Conservation (phyloP, 805 yeast genomes). For the Pichia exigua region DNA sequence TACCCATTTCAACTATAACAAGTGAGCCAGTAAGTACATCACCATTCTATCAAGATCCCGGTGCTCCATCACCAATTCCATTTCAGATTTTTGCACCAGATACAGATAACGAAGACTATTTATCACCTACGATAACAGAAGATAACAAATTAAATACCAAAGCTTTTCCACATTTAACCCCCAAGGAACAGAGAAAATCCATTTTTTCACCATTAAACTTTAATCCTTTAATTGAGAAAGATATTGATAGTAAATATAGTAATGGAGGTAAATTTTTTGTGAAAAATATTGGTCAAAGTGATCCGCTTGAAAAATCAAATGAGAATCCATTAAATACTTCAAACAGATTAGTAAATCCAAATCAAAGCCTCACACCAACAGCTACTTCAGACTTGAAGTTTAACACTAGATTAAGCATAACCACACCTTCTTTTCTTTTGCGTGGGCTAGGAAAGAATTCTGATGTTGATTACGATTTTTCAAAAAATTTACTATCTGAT, state of each 20-base stretch:
- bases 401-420: not conserved
- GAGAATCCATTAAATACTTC: not conserved
- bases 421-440: slow-evolving; percentile 20
- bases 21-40: slow-evolving; percentile 31
- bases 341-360: not conserved
- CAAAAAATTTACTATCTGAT: slow-evolving; percentile 23
- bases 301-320: not conserved
- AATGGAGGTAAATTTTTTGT: slow-evolving; percentile 88
- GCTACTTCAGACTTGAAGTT: not conserved
- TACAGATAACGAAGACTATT: not conserved
- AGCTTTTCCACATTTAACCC: slow-evolving; percentile 18
- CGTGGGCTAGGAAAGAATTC: slow-evolving; percentile 8
- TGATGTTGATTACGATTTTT: slow-evolving; percentile 4
- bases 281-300: slow-evolving; percentile 6
- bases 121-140: slow-evolving; percentile 4
- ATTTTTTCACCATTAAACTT: slow-evolving; percentile 77
- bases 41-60: slow-evolving; percentile 67
- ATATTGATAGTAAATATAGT: slow-evolving; percentile 78
- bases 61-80: slow-evolving; percentile 69
- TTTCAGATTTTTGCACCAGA: slow-evolving; percentile 37
- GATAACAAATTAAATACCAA: not conserved
- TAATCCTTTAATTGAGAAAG: slow-evolving; percentile 68
- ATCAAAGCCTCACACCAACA: not conserved
- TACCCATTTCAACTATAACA: not conserved
- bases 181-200: slow-evolving; percentile 41